These are phyloP conservation scores for Pecoramyces ruminantium DNA, from an alignment of 192 early-diverging fungal species.

Conservation along the genomic window DNA sequence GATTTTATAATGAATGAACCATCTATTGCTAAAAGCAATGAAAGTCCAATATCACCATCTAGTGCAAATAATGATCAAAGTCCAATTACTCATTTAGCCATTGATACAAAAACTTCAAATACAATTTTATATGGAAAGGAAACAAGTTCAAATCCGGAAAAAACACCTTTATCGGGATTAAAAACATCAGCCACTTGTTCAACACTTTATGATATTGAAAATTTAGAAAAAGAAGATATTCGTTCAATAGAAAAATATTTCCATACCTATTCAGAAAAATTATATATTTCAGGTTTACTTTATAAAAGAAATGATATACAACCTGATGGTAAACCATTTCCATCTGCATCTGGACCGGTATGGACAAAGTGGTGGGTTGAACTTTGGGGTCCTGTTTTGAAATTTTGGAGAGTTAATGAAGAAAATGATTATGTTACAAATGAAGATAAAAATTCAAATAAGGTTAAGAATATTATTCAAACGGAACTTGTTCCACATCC, in stretches of 20 bases:
- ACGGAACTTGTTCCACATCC: slow-evolving; percentile 15
- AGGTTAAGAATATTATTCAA: slow-evolving; percentile 9
- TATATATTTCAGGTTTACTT: slow-evolving; percentile 17
- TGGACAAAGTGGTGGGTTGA: slow-evolving; percentile 27
- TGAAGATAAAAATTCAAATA: background rate
- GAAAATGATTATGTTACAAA: slow-evolving; percentile 11
- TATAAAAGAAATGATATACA: slow-evolving; percentile 19
- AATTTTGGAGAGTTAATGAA: slow-evolving; percentile 20
- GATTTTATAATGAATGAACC: background rate
- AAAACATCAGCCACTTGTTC: background rate
- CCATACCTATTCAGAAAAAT: slow-evolving; percentile 10
- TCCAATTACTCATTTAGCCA: background rate
- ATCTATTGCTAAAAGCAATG: background rate
- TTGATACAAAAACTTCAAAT: background rate
- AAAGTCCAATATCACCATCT: background rate
- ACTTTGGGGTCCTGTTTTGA: slow-evolving; percentile 16
- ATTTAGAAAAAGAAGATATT: background rate
- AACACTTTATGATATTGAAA: background rate
- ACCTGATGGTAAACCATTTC: slow-evolving; percentile 7
- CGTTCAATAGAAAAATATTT: background rate
- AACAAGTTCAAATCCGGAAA: background rate
- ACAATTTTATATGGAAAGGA: background rate
- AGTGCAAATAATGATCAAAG: background rate
- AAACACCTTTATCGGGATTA: background rate
- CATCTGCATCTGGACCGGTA: slow-evolving; percentile 1